Evolutionary conservation across 768 basidiomycete genomes (phyloP).

Genomic region (Termitomyces eurrhizus): DNA sequence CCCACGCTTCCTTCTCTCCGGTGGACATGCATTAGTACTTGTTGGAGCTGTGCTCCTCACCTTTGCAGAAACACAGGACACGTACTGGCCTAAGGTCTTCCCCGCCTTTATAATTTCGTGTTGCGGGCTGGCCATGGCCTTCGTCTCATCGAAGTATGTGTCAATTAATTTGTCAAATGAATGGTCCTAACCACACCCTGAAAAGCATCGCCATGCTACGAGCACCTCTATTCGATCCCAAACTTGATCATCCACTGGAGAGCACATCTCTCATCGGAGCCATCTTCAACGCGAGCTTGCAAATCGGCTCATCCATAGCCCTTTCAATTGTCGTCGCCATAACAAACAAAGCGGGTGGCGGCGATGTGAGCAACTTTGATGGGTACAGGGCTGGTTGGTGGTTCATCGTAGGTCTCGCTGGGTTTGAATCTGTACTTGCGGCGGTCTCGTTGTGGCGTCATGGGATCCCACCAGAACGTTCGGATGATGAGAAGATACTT

Average conservation of each 20-base stretch:
- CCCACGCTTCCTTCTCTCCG: conserved; percentile 39
- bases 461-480: background rate
- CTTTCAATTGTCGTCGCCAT: conserved; percentile 33
- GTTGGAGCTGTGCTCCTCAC: conserved; percentile 35
- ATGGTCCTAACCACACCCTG: background rate
- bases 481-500: background rate
- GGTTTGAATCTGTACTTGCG: conserved; percentile 13
- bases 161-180: background rate
- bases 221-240: conserved; percentile 37
- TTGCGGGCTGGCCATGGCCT: conserved; percentile 37
- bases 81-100: conserved; percentile 42
- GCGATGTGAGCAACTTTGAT: background rate
- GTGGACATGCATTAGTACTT: conserved; percentile 32
- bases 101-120: conserved; percentile 42
- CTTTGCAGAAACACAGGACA: conserved; percentile 29
- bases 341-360: conserved; percentile 27
- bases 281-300: conserved; percentile 52
- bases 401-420: conserved; percentile 16
- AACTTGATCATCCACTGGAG: conserved; percentile 28
- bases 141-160: conserved; percentile 42
- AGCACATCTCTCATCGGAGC: conserved; percentile 37
- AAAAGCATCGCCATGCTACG: conserved; percentile 46
- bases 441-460: conserved; percentile 1
- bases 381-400: conserved; percentile 17
- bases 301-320: conserved; percentile 46